Evolutionary conservation across 2,329 filamentous ascomycete genomes (phyloP), one percentile per base, ranked within the genome.

Genomic region (Cytospora piceae): DNA sequence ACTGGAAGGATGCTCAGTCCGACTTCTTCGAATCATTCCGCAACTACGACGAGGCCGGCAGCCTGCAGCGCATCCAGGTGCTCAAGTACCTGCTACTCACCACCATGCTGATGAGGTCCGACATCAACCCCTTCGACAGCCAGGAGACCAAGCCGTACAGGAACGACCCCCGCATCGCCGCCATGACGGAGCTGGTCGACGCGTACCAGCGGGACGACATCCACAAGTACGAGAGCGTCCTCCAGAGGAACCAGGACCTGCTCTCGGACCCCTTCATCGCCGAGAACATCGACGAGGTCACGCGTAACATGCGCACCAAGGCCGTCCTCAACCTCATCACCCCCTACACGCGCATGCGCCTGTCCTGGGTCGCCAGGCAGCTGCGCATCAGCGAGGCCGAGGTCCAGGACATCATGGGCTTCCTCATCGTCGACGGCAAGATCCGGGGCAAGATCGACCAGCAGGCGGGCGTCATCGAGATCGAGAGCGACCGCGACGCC

Each of bases 11-110:
- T 74, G 95, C 95, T 0, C 94, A 98, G 79, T 94, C 89, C 72
- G 95, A 98, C 81, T 99, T 99, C 78, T 97, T 97, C 77, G 95
- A 99, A 77, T 96, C 94, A 0, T 99, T 99, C 82, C 91, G 94
- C 65, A 98, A 97, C 80, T 99, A 98, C 80, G 95, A 99, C 76
- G 95, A 99, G 81, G 95, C 95, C 51, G 95, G 95, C 55, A 97
- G 94, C 31, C 85, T 97, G 73, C 94, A 98, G 77, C 88, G 95
- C 57, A 98, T 98, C 71, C 94, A 98, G 77, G 95, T 98, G 20
- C 87, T 99, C 72, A 98, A 97, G 79, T 99, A 99, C 74, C 86
- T 99, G 34, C 90, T 99, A 34, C 85, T 99, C 67, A 94, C 94
- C 31, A 98, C 94, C 52, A 98, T 99, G 95, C 83, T 99, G 66